phyloP scores from a whole-genome alignment of 306 rosid species.

The Vicia sativa region DNA sequence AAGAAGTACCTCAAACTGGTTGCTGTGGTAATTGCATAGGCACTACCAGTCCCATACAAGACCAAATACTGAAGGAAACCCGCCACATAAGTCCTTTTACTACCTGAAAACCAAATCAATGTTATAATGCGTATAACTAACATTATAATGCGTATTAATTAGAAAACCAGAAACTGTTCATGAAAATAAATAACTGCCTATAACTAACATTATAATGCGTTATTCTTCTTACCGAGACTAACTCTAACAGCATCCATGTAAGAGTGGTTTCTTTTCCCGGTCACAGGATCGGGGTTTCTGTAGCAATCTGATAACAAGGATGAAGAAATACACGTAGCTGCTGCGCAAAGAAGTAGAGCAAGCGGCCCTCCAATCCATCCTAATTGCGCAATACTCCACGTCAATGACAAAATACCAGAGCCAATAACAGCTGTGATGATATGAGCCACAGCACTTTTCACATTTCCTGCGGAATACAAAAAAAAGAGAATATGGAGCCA shows the following conservation, averaged over 20 bases:
- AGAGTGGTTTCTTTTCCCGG: slow-evolving; percentile 63
- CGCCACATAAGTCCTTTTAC: slow-evolving; percentile 53
- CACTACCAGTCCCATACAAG: slow-evolving; percentile 63
- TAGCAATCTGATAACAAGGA: slow-evolving; percentile 66
- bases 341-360: slow-evolving; percentile 51
- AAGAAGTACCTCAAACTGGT: slow-evolving; percentile 58
- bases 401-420: slow-evolving; percentile 70
- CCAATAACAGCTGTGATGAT: slow-evolving; percentile 80
- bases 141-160: too few species aligned
- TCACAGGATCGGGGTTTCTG: slow-evolving; percentile 60
- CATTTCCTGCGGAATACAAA: slow-evolving; percentile 52
- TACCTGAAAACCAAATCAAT: slow-evolving; percentile 56
- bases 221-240: slow-evolving; percentile 58
- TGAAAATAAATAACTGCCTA: slow-evolving; percentile 12
- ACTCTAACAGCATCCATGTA: slow-evolving; percentile 67
- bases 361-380: slow-evolving; percentile 77
- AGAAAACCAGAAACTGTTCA: slow-evolving; percentile 4
- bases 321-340: slow-evolving; percentile 58
- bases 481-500: too few species aligned
- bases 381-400: slow-evolving; percentile 67
- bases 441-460: slow-evolving; percentile 64
- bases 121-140: too few species aligned
- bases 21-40: slow-evolving; percentile 74
- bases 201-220: too few species aligned
- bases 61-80: slow-evolving; percentile 58